phyloP scores from a whole-genome alignment of 441 rosid genomes.

The Gossypium schwendimanii region DNA sequence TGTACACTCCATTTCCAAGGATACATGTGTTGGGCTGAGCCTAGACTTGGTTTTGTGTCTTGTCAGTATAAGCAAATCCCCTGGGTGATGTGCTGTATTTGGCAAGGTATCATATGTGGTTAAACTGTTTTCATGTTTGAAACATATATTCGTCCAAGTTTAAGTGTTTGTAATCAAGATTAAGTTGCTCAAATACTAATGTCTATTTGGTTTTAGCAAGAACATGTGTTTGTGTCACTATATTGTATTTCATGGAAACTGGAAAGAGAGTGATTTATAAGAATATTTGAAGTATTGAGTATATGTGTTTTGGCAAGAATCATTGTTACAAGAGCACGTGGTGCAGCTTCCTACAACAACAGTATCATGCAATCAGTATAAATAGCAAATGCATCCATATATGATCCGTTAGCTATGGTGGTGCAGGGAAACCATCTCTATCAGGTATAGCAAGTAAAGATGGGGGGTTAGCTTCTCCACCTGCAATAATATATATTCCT shows the following conservation, averaged over 20 bases:
- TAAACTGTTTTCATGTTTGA: too few relatives aligned
- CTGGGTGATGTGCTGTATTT: too few relatives aligned
- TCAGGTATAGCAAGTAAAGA: too few relatives aligned
- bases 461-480: too few relatives aligned
- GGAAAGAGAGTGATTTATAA: not conserved
- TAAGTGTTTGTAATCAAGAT: not conserved
- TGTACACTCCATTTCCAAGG: not conserved
- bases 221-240: not conserved
- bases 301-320: not conserved
- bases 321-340: not conserved
- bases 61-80: too few relatives aligned
- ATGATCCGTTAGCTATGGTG: too few relatives aligned
- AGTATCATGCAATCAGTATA: too few relatives aligned
- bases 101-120: too few relatives aligned
- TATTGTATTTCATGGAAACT: not conserved
- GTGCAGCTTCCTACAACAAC: not conserved
- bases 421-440: too few relatives aligned
- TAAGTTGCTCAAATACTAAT: not conserved
- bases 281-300: not conserved
- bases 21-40: not conserved
- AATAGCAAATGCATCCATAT: too few relatives aligned
- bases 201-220: not conserved
- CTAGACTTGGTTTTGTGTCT: not conserved
- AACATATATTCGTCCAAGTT: not conserved
- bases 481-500: too few relatives aligned